phyloP scores from a whole-genome alignment of 2,329 filamentous ascomycete species.

The Penicillium vulpinum region DNA sequence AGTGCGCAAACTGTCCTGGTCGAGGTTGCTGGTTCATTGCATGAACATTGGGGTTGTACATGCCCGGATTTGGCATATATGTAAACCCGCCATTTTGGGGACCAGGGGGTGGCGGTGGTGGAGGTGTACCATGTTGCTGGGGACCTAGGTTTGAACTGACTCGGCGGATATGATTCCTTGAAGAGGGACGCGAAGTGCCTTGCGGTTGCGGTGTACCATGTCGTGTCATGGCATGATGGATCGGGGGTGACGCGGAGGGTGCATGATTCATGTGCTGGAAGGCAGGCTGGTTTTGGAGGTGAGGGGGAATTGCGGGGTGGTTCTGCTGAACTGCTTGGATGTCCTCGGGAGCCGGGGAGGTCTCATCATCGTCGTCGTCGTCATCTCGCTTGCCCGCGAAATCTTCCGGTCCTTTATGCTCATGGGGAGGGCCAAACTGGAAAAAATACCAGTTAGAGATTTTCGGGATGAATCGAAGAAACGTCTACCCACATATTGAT shows the following conservation, averaged over 20 bases:
- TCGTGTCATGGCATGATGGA: slow-evolving; percentile 72
- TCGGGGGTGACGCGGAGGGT: slow-evolving; percentile 84
- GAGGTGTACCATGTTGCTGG: slow-evolving; percentile 62
- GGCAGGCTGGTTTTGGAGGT: slow-evolving; percentile 65
- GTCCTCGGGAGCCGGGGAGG: slow-evolving; percentile 70
- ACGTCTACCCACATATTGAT: slow-evolving; percentile 75
- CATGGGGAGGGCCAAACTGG: slow-evolving; percentile 87
- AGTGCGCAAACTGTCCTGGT: slow-evolving; percentile 45
- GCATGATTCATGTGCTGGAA: slow-evolving; percentile 83
- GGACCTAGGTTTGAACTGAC: slow-evolving; percentile 72
- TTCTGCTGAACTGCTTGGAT: slow-evolving; percentile 51
- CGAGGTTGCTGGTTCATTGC: slow-evolving; percentile 49
- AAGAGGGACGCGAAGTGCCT: slow-evolving; percentile 72
- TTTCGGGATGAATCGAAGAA: neutral
- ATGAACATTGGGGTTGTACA: slow-evolving; percentile 70
- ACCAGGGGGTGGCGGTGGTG: slow-evolving; percentile 57
- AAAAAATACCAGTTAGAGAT: slow-evolving; percentile 4
- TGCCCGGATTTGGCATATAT: slow-evolving; percentile 81
- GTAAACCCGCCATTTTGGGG: slow-evolving; percentile 68
- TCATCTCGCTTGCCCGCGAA: slow-evolving; percentile 76
- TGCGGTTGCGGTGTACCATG: slow-evolving; percentile 81
- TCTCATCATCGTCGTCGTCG: slow-evolving; percentile 77
- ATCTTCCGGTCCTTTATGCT: slow-evolving; percentile 93
- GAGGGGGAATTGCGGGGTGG: slow-evolving; percentile 66
- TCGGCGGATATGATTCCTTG: slow-evolving; percentile 75